Conservation (phyloP, 2,329 filamentous ascomycete genomes). For the Helotiales sp. region DNA sequence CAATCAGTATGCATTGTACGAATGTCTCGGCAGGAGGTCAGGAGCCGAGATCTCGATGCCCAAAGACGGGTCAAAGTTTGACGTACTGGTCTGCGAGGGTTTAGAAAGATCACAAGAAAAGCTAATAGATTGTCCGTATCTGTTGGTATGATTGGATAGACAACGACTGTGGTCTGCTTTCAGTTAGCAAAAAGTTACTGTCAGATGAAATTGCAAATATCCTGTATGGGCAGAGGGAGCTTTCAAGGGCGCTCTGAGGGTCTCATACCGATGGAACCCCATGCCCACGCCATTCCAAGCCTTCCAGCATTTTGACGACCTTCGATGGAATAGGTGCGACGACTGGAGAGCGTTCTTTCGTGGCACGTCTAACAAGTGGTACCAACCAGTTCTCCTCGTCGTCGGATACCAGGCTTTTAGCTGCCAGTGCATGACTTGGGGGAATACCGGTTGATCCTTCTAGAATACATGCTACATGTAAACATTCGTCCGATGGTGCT, state of each 20-base stretch:
- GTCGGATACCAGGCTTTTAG: conserved; percentile 7
- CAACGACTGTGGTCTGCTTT: conserved; percentile 54
- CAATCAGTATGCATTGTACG: no score
- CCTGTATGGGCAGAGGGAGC: no score
- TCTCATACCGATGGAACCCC: conserved; percentile 53
- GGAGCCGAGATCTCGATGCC: no score
- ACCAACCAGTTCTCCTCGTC: conserved; percentile 6
- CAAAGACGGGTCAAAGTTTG: no score
- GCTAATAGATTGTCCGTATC: conserved; percentile 66
- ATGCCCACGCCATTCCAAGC: conserved; percentile 64
- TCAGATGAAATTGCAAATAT: no score
- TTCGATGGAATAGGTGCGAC: conserved; percentile 29
- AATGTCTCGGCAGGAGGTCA: no score
- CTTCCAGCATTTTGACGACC: conserved; percentile 53
- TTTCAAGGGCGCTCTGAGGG: neutral
- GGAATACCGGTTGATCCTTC: conserved; percentile 19
- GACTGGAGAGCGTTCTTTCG: conserved; percentile 1
- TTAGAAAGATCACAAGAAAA: conserved; percentile 68
- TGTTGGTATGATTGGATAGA: conserved; percentile 67
- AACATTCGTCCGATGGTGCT: neutral
- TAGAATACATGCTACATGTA: conserved; percentile 4
- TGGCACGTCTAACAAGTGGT: conserved; percentile 5
- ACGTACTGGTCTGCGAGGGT: conserved; percentile 67
- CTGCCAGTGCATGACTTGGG: conserved; percentile 9
- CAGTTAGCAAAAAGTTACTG: neutral